phyloP scores from a whole-genome alignment of 2,329 filamentous ascomycete genomes.

The Cordyceps cicadae region DNA sequence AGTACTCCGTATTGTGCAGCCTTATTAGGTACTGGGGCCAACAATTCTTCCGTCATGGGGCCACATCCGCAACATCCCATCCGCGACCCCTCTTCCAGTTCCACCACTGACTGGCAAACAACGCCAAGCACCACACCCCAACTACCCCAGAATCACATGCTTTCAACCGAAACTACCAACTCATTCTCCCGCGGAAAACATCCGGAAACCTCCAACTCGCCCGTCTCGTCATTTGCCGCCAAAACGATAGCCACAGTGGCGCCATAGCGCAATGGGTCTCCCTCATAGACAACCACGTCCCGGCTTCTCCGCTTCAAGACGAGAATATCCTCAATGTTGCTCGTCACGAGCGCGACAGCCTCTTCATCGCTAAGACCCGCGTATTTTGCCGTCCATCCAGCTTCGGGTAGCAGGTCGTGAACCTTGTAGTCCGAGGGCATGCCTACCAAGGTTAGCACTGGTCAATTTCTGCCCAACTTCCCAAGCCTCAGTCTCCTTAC shows the following conservation, averaged over 20 bases:
- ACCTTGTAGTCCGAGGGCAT: slow-evolving; percentile 28
- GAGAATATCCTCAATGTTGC: slow-evolving; percentile 34
- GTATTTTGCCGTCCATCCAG: slow-evolving; percentile 32
- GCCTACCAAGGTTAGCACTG: slow-evolving; percentile 11
- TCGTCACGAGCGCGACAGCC: slow-evolving; percentile 29
- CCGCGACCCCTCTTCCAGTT: too few species aligned
- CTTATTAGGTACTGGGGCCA: too few species aligned
- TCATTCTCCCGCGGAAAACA: slow-evolving; percentile 23
- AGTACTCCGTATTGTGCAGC: too few species aligned
- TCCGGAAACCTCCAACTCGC: slow-evolving; percentile 21
- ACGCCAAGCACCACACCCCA: neutral
- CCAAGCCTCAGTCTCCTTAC: slow-evolving; percentile 13
- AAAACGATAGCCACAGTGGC: slow-evolving; percentile 31
- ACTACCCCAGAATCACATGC: neutral
- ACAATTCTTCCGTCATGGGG: neutral
- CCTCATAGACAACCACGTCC: slow-evolving; percentile 37
- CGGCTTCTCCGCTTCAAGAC: slow-evolving; percentile 24
- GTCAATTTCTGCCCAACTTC: neutral
- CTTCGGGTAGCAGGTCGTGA: slow-evolving; percentile 31
- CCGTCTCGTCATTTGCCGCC: slow-evolving; percentile 20
- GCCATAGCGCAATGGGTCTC: slow-evolving; percentile 31
- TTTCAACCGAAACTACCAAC: neutral
- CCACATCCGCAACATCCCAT: neutral
- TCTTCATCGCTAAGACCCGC: slow-evolving; percentile 26
- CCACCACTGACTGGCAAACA: neutral